Evolutionary conservation across 768 basidiomycete species (phyloP).

Genomic region (Cystofilobasidium macerans): DNA sequence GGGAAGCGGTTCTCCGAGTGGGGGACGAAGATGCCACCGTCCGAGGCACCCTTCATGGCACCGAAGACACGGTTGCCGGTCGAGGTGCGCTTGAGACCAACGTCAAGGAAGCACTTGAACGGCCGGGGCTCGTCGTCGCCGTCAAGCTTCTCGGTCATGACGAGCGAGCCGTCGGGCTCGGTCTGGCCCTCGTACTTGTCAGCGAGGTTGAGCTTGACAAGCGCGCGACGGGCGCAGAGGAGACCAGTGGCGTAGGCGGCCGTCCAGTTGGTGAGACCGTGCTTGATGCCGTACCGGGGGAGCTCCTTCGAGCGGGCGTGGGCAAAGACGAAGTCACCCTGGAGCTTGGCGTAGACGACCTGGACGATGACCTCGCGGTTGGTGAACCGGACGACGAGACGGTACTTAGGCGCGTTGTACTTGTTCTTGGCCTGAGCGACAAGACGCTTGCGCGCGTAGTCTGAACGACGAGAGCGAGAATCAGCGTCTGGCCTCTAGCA

Average conservation of each 20-base stretch:
- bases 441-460: slow-evolving; percentile 95
- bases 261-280: slow-evolving; percentile 98
- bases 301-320: slow-evolving; percentile 84
- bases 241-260: slow-evolving; percentile 98
- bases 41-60: slow-evolving; percentile 95
- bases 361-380: slow-evolving; percentile 85
- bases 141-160: slow-evolving; percentile 71
- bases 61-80: slow-evolving; percentile 96
- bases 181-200: slow-evolving; percentile 94
- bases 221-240: slow-evolving; percentile 82
- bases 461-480: slow-evolving; percentile 40
- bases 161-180: slow-evolving; percentile 79
- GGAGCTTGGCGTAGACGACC: slow-evolving; percentile 86
- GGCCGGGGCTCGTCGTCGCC: slow-evolving; percentile 90
- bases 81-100: slow-evolving; percentile 93
- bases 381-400: slow-evolving; percentile 93
- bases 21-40: slow-evolving; percentile 95
- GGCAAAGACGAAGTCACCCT: slow-evolving; percentile 82
- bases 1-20: slow-evolving; percentile 98
- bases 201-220: slow-evolving; percentile 87
- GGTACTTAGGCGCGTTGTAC: slow-evolving; percentile 36
- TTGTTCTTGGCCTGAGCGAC: slow-evolving; percentile 99
- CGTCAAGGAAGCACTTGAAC: slow-evolving; percentile 99
- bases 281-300: slow-evolving; percentile 89
- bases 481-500: background rate